Base-by-base conservation (phyloP, 1,284 basidiomycete genomes). In the Fomitopsis schrenkii region DNA sequence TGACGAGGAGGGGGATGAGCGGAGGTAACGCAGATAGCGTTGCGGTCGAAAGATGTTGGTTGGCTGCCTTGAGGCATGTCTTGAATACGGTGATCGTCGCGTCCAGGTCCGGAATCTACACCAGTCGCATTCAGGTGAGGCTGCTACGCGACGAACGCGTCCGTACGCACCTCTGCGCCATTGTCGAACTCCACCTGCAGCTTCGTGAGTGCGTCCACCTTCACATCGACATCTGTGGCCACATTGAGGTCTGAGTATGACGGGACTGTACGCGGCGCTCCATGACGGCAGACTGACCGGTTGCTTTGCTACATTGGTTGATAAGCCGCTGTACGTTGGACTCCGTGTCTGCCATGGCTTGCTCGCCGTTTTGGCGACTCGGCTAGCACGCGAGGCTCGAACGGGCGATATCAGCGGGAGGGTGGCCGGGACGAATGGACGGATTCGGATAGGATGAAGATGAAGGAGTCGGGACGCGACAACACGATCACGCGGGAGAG, bases 1-100 rank as follows among this genome's bases (percentile, higher is more conserved):
- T 74, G 59, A 88, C 75, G 57, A 91, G 78, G 50, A 87, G 78
- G 42, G 86, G 84, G 58, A 92, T 79, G 62, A 90, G 75, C 17
- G 84, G 77, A 33, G 85, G 86, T 54, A 92, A 76, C 45, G 83
- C 84, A 61, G 82, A 81, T 66, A 91, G 77, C 44, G 88, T 86
- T 52, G 90, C 89, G 61, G 84, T 87, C n/a, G 86, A 84, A 54
- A 96, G 78, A 69, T 93, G 90, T 69, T 93, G 87, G 74, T 96
- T 94, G 52, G 91, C 82, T 56, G 87, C 87, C 67, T 90, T 85
- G 67, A 95, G 81, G 67, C 87, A 90, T 57, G 85, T 70, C 75
- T 92, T 94, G 70, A 96, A 80, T 44, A 82, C 78, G 59, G 77
- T 77, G 63, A 93, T 81, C 70, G 93, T 78, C 42, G 78, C 76